Base-by-base conservation (phyloP, 495 filamentous ascomycete genomes). In the Daldinia concentrica region DNA sequence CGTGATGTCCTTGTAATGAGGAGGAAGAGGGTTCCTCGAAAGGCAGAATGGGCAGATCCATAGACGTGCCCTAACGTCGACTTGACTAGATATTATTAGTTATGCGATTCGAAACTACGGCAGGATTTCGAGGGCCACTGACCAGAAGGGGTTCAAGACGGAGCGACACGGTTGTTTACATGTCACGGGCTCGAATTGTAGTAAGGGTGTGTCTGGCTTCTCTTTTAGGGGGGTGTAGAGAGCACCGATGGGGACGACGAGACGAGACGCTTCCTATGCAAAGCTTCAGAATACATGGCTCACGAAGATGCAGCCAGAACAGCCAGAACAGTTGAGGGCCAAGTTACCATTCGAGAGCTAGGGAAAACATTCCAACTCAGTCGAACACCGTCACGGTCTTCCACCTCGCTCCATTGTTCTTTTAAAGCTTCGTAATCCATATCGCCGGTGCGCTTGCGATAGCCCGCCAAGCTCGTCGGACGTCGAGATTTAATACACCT, bases 21-120 rank as follows among this genome's bases (percentile, higher is more conserved):
- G 91, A 61, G 96, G 96, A 34, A 99, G 89, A 55, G 90, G 89
- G 78, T 99, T 99, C 78, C 96, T 89, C 81, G 93, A 94, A 17
- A 98, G 87, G 81, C 96, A 99, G 84, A 98, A 99, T 6, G 96
- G 96, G 76, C 96, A 99, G 74, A 98, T 97, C 96, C 96, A 99
- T 66, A 98, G 88, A 57, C 93, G 89, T 69, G 94, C 95, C 66
- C 96, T 92, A 73, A 93, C 90, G 82, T 99, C 96, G 64, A 99
- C 95, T 78, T 95, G 94, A 81, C 95, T 98, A 74, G 43, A 12
- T 37, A 24, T 41, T 14, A 29, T 81, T 73, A 79, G 73, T 26
- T 56, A 64, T 24, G 61, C 51, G 51, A 61, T 51, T 12, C 27
- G 9, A 58, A 43, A 8, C 26, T 19, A 29, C 2, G 1, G 12